Evolutionary conservation across 495 filamentous ascomycete genomes (phyloP).

Genomic region (Talaromyces trachyspermus): DNA sequence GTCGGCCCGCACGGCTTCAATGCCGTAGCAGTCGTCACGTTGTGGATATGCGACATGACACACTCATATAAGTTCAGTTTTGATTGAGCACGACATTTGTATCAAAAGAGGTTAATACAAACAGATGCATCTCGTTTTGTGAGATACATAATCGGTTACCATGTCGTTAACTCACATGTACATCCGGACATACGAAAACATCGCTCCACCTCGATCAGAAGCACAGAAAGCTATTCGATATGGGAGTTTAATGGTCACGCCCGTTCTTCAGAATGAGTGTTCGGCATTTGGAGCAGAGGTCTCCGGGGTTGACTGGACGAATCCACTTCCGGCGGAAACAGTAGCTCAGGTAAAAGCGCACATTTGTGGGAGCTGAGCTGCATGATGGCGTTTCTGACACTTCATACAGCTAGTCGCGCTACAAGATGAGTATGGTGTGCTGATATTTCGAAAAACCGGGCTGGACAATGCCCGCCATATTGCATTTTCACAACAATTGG

Average conservation of each 20-base stretch:
- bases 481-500: conserved; percentile 16
- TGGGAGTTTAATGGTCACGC: conserved; percentile 9
- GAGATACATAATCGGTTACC: background rate
- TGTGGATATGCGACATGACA: background rate
- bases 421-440: conserved; percentile 14
- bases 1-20: conserved; percentile 13
- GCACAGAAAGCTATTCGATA: conserved; percentile 4
- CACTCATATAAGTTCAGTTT: background rate
- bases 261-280: conserved; percentile 7
- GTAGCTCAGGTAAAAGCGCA: conserved; percentile 10
- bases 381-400: background rate
- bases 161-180: conserved; percentile 12
- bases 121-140: background rate
- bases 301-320: conserved; percentile 12
- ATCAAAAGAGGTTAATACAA: background rate
- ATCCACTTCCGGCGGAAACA: conserved; percentile 8
- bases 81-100: background rate
- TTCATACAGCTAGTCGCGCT: conserved; percentile 11
- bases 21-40: background rate
- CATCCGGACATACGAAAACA: conserved; percentile 12
- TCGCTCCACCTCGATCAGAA: conserved; percentile 8
- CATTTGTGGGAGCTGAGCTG: too few species aligned
- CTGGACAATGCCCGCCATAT: conserved; percentile 15
- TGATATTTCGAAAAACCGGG: conserved; percentile 16
- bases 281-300: conserved; percentile 14